Evolutionary conservation across 1,284 basidiomycete genomes (phyloP), one percentile per base, ranked within the genome.

Genomic region (Heterobasidion occidentale): DNA sequence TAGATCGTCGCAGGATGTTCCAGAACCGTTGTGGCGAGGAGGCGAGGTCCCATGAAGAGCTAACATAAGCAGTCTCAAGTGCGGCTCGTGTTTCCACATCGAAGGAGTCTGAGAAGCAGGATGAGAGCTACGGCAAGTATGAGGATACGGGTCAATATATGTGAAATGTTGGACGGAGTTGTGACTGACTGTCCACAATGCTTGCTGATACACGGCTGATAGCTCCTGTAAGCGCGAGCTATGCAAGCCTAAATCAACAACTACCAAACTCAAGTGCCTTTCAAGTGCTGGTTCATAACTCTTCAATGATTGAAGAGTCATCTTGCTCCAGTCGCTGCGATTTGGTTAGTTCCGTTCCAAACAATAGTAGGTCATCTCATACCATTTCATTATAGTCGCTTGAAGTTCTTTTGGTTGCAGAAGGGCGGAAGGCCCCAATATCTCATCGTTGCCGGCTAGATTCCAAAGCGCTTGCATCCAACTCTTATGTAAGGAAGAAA

Each of bases 391-490:
- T 2, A 68, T 42, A 1, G 64, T 66, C 15, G 57, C 58, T 34
- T 51, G 55, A 15, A 73, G 59, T 47, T 68, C 62, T 2, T 64
- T 57, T 7, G 71, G 68, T 17, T 60, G 61, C 9, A 66, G 60
- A 6, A 72, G 58, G 14, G 65, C 46, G 9, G 68, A 62, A 7
- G 70, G 67, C 0, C 70, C 68, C 1, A 46, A 45, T 1, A 63
- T 38, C 61, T 67, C 51, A 42, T 49, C 51, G 19, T 52, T 34
- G 33, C n/a, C n/a, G 38, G 11, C 38, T 42, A 42, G 11, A 42
- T 53, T 61, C 82, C 81, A 85, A 8, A 84, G 51, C 6, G 72
- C 67, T 57, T 74, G 68, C 3, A 85, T 66, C 84, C 84, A 86
- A 51, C 75, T 71, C n/a, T 34, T 51, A 19, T 55, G 36, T 36